Base-by-base conservation (phyloP, 495 filamentous ascomycete genomes). In the Beverwykella pulmonaria region DNA sequence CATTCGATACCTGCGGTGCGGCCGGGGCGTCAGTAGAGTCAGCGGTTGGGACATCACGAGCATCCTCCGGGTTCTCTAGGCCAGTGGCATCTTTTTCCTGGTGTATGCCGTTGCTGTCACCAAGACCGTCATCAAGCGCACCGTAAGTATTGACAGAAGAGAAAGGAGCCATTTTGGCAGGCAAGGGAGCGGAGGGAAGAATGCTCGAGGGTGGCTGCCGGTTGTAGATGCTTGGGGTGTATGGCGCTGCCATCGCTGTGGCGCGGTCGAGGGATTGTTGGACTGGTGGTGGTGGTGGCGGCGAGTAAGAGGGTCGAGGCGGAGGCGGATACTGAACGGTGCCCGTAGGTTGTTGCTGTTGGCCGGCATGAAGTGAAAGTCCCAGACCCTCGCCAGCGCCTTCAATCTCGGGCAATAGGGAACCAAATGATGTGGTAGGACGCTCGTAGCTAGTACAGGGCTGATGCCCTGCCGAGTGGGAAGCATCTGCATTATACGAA, bases 241-340 rank as follows among this genome's bases (percentile, higher is more conserved):
- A 76, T 1, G 66, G 63, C 19, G 70, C 54, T 39, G 23, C 7
- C 10, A 32, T 9, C 2, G 52, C 52, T 30, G 27, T 8, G 30
- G 22, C 77, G 8, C 34, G 4, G 77, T 78, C 12, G 80, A 75
- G 10, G 76, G 75, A 63, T 80, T 75, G 69, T 20, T 30, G 67
- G 49, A 74, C 77, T 15, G 76, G 57, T 30, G 80, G 79, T 19
- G 79, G 77, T 20, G 81, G 73, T 50, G 81, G 73, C 48, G 70
- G 75, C n/a, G 74, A 70, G 36, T 58, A 67, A 9, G 62, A 46
- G 1, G 68, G 62, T 6, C 56, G 63, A 32, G 70, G 58, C 17
- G 34, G 39, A 4, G 6, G 65, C 25, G 56, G 39, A 23, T 48
- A 32, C 7, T 20, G 3, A 26, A 34, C 1, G n/a, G 30, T n/a